These are phyloP conservation scores for Jatropha podagrica DNA, from an alignment of 441 rosid genomes.

Conservation along the genomic window DNA sequence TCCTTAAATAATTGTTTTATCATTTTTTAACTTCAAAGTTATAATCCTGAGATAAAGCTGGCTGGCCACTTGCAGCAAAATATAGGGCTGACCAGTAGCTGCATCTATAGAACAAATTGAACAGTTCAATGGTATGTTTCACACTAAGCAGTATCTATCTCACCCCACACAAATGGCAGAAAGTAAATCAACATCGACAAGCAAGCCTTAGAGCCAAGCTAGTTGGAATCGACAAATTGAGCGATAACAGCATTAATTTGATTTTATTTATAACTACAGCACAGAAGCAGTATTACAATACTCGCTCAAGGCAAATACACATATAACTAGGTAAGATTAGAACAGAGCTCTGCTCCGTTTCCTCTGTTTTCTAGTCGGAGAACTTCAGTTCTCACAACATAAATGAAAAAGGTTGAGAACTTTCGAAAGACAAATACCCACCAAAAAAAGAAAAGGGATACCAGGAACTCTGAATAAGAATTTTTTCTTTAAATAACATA, in stretches of 20 bases:
- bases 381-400: constrained; percentile 35
- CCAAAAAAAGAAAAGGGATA: background rate
- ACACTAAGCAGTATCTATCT: background rate
- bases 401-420: background rate
- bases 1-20: too few relatives aligned
- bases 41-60: too few relatives aligned
- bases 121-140: too few relatives aligned
- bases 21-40: too few relatives aligned
- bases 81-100: too few relatives aligned
- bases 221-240: background rate
- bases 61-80: too few relatives aligned
- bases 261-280: background rate
- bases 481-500: constrained; percentile 56
- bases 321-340: background rate
- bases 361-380: constrained; percentile 19
- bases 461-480: too few relatives aligned
- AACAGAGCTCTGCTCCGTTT: background rate
- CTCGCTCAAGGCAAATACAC: background rate
- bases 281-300: background rate
- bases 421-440: background rate
- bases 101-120: too few relatives aligned
- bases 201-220: too few relatives aligned
- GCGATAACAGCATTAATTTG: background rate
- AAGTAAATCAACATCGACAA: too few relatives aligned
- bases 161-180: background rate